Evolutionary conservation across 2,329 filamentous ascomycete genomes (phyloP), one percentile per base, ranked within the genome.

Genomic region (Penicillium oxalicum): DNA sequence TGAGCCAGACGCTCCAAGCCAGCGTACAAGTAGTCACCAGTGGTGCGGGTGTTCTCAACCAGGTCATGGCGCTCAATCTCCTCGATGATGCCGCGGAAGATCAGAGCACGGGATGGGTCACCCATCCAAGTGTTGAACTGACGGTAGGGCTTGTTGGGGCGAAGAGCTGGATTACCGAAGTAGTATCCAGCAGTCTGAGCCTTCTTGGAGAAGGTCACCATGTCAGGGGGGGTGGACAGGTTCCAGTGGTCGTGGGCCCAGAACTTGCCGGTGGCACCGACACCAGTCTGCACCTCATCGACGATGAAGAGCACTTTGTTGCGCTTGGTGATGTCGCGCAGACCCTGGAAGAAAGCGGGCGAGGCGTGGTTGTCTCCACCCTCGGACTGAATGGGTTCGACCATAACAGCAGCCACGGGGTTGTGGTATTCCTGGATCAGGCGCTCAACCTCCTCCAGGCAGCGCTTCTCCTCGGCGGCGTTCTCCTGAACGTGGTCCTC

Each of bases 91-190:
- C 83, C 86, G 55, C 87, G 82, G 84, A 94, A 95, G 57, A 95
- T 78, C 51, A 95, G 75, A 12, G 87, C 88, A 51, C 88, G 84
- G 11, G 86, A 84, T 12, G 90, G 90, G 73, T 95, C 90, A 62
- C 90, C 90, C 86, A 95, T 94, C 90, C 90, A 95, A 42, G 89
- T 95, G 78, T 95, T 95, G 79, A 95, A 95, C 73, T 95, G 90
- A 53, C 90, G 84, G 77, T 95, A 95, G 5, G 91, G 87, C 79
- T 91, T 91, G 77, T 95, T 95, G 54, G 90, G 90, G 9, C 87
- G 79, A 59, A 95, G 78, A 37, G 81, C 83, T 8, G 82, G 79
- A 77, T 93, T 85, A 52, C 86, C 86, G 67, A 84, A 95, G 78
- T 93, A 95, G 79, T 91, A 95, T 32, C 90, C 90, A 5, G 91